These are phyloP conservation scores for Tulasnella calospora DNA, from an alignment of 768 basidiomycete species.

Conservation along the genomic window DNA sequence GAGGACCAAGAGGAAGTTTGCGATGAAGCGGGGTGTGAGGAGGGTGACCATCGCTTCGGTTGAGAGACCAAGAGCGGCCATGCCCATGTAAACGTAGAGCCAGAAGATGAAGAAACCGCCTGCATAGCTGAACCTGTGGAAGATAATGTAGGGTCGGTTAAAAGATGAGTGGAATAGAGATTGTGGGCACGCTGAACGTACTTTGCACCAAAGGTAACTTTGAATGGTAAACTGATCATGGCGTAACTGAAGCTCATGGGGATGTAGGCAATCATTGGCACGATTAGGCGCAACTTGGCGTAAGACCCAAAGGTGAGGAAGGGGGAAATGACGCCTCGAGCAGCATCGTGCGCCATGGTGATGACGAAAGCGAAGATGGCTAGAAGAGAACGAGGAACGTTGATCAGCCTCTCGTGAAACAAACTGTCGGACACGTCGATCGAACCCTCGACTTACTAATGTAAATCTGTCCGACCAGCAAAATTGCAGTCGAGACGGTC, in stretches of 20 bases:
- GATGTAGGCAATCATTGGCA: slow-evolving; percentile 41
- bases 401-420: not conserved
- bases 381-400: not conserved
- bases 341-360: slow-evolving; percentile 37
- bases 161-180: not conserved
- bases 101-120: slow-evolving; percentile 40
- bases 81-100: slow-evolving; percentile 36
- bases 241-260: slow-evolving; percentile 43
- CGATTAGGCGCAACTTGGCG: slow-evolving; percentile 37
- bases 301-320: slow-evolving; percentile 40
- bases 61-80: slow-evolving; percentile 37
- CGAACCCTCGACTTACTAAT: slow-evolving; percentile 20
- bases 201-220: slow-evolving; percentile 42
- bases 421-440: not conserved
- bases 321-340: slow-evolving; percentile 37
- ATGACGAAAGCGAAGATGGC: slow-evolving; percentile 20
- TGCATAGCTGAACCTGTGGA: slow-evolving; percentile 31
- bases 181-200: slow-evolving; percentile 28
- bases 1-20: slow-evolving; percentile 36
- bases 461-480: slow-evolving; percentile 43
- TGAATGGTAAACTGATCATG: slow-evolving; percentile 45
- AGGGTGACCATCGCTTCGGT: slow-evolving; percentile 39
- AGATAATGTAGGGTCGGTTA: not conserved
- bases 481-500: slow-evolving; percentile 42
- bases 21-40: slow-evolving; percentile 37